These are phyloP conservation scores for Stagonosporopsis vannaccii DNA, from an alignment of 2,329 filamentous ascomycete genomes.

Conservation along the genomic window DNA sequence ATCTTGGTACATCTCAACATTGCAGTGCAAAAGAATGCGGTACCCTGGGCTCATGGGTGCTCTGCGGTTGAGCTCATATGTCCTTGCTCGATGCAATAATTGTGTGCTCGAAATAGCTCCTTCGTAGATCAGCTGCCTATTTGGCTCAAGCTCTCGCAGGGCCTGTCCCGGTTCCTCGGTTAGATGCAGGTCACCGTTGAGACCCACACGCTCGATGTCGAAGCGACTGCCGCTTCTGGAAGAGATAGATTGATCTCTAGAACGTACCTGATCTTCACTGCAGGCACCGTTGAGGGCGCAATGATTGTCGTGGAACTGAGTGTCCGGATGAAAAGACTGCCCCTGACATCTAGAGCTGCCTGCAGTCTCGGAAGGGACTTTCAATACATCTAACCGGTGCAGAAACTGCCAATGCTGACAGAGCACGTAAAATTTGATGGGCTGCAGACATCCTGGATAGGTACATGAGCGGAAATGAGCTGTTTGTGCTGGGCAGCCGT, in stretches of 20 bases:
- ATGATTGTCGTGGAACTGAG: background rate
- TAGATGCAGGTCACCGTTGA: conserved; percentile 32
- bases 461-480: conserved; percentile 15
- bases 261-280: conserved; percentile 13
- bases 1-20: background rate
- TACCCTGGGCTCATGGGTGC: conserved; percentile 1
- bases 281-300: background rate
- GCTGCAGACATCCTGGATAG: background rate
- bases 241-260: conserved; percentile 1
- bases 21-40: background rate
- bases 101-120: conserved; percentile 27
- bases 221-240: conserved; percentile 27
- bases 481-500: conserved; percentile 1
- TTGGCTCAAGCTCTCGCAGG: conserved; percentile 21
- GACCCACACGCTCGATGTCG: conserved; percentile 35
- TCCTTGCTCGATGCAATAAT: background rate
- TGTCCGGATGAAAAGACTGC: conserved; percentile 10
- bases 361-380: background rate
- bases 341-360: background rate
- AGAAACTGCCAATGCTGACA: background rate
- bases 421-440: background rate
- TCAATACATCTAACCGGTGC: background rate
- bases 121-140: conserved; percentile 26
- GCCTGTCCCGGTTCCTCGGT: conserved; percentile 38
- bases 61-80: background rate